Percentiles rank a stretch among this genome's conserved stretches.
Evolutionary conservation across 2,329 filamentous ascomycete species (phyloP).

Genomic region (Fusarium sp.): DNA sequence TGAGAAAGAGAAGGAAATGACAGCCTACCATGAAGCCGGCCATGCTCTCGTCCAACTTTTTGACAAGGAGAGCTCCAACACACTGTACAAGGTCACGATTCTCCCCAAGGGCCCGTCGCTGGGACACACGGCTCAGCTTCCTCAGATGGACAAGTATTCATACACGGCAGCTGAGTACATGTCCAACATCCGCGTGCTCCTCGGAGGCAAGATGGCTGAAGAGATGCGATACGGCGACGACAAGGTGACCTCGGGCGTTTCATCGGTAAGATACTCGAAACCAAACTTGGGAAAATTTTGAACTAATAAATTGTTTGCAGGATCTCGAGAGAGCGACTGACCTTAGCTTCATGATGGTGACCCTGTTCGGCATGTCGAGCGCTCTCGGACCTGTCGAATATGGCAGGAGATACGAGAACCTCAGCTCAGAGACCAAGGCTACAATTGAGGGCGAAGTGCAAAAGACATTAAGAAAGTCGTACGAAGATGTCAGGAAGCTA

Average conservation of each 20-base stretch:
- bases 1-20: conserved; percentile 94
- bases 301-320: conserved; percentile 61
- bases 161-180: conserved; percentile 88
- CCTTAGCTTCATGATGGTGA: conserved; percentile 90
- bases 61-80: conserved; percentile 78
- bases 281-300: not conserved
- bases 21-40: conserved; percentile 96
- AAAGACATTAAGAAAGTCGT: conserved; percentile 85
- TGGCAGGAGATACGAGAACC: conserved; percentile 81
- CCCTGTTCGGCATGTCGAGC: conserved; percentile 89
- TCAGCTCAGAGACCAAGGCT: conserved; percentile 89
- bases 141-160: conserved; percentile 93
- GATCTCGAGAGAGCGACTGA: conserved; percentile 88
- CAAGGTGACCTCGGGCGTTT: conserved; percentile 91
- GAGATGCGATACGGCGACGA: conserved; percentile 94
- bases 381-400: conserved; percentile 93
- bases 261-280: conserved; percentile 70
- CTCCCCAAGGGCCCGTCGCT: conserved; percentile 90
- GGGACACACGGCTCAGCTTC: conserved; percentile 89
- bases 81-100: conserved; percentile 97
- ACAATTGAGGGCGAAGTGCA: conserved; percentile 92
- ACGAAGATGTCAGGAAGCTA: conserved; percentile 80
- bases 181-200: conserved; percentile 82
- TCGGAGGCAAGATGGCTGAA: conserved; percentile 91
- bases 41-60: conserved; percentile 93